These are phyloP conservation scores for Athelia sp. DNA, from an alignment of 1,284 basidiomycete species.

Conservation along the genomic window DNA sequence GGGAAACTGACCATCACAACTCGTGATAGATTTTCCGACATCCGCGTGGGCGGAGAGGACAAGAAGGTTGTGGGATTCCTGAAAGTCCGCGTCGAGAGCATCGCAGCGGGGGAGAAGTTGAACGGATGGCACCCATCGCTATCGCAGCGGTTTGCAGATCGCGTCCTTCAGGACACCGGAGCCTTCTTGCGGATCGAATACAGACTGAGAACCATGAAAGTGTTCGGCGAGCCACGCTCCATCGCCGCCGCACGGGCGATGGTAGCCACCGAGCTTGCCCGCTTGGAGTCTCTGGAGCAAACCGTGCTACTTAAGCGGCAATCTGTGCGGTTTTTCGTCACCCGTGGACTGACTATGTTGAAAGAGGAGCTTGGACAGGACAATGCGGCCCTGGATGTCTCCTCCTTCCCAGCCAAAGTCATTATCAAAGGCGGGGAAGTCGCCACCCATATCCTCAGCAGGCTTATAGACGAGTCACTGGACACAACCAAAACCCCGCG, in stretches of 20 bases:
- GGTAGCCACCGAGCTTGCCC: constrained; percentile 37
- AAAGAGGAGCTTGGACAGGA: constrained; percentile 46
- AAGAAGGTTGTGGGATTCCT: background rate
- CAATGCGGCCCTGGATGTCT: constrained; percentile 36
- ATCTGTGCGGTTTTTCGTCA: constrained; percentile 43
- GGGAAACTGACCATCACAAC: background rate
- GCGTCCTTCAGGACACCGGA: constrained; percentile 28
- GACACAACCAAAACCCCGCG: constrained; percentile 10
- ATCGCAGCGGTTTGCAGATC: constrained; percentile 24
- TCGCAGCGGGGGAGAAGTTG: background rate
- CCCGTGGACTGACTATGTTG: constrained; percentile 37
- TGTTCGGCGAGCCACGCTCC: constrained; percentile 33
- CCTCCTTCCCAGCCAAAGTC: constrained; percentile 27
- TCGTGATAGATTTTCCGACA: constrained; percentile 73
- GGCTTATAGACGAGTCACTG: constrained; percentile 36
- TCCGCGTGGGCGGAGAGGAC: constrained; percentile 46
- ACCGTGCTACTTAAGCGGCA: constrained; percentile 28
- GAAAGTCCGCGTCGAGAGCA: background rate
- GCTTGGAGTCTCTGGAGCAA: constrained; percentile 34
- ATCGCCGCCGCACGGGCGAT: constrained; percentile 32
- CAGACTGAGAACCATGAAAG: constrained; percentile 32
- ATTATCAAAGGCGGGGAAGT: constrained; percentile 46
- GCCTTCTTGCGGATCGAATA: constrained; percentile 39
- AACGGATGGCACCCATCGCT: background rate
- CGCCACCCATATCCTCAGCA: constrained; percentile 35